Base-by-base conservation (phyloP, 1,284 basidiomycete species). In the Ganoderma meredithae region DNA sequence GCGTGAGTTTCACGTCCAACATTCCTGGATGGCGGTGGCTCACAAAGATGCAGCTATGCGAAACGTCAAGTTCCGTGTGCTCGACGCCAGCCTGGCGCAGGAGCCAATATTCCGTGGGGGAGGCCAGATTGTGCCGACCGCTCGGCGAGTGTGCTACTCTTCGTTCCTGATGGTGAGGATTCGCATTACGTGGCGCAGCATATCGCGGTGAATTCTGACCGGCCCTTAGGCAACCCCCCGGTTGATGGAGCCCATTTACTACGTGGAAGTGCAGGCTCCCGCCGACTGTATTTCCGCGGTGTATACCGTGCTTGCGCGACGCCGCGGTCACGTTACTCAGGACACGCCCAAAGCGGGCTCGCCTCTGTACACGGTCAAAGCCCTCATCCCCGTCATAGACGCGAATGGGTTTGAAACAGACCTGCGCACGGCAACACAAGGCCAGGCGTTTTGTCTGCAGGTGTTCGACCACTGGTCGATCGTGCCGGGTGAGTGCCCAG, bases 331-430 rank as follows among this genome's bases (percentile, higher is more conserved):
- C 80, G 98, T 99, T 72, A 98, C 96, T 0, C 95, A 97, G 78
- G 98, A 99, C 78, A 91, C 95, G 22, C 97, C 98, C 59, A 99
- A 99, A 80, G 95, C 97, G 3, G 98, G 98, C 63, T 98, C 96
- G 22, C 97, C 98, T 31, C 81, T 99, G 67, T 98, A 97, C 83
- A 99, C 97, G 0, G 95, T 99, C 71, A 97, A 98, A 81, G 98
- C 98, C 1, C 89, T 97, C 66, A 96, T 99, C 69, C 98, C 98
- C 7, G 98, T 98, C 49, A 96, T 99, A 72, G 98, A 99, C 77
- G 95, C 98, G 43, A 99, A 98, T 77, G 98, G 98, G 0, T 99
- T 99, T 80, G 98, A 99, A 84, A 98, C 97, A 7, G 98, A 99
- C 83, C 82, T 99, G 77, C 85, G 98, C 74, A 99, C 97, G 49